These are phyloP conservation scores for Chytriomyces hyalinus DNA, from an alignment of 192 early-diverging fungal species.

Conservation along the genomic window DNA sequence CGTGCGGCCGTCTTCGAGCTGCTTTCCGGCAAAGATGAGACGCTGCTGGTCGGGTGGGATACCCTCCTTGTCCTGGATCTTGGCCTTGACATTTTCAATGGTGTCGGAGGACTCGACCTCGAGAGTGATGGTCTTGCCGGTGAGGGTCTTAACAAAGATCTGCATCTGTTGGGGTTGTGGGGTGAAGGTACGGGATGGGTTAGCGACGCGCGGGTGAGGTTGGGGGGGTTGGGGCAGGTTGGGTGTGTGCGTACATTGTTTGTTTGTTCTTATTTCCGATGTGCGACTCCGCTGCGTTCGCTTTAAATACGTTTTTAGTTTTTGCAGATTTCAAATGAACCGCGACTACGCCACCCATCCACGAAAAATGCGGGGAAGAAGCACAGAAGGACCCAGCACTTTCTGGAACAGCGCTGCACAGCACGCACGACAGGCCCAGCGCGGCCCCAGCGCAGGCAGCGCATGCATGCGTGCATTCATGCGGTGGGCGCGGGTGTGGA, in stretches of 20 bases:
- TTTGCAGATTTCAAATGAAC: too few relatives aligned
- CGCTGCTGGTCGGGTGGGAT: slow-evolving; percentile 78
- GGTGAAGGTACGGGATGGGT: background rate
- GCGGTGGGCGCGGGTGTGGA: too few relatives aligned
- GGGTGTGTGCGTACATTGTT: background rate
- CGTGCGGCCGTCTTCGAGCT: too few relatives aligned
- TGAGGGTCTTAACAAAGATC: slow-evolving; percentile 53
- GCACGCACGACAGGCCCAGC: too few relatives aligned
- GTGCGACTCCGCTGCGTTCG: background rate
- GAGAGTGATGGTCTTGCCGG: slow-evolving; percentile 77
- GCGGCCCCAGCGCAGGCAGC: too few relatives aligned
- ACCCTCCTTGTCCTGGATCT: slow-evolving; percentile 46
- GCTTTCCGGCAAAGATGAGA: slow-evolving; percentile 45
- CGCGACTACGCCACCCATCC: too few relatives aligned
- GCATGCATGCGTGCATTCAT: too few relatives aligned
- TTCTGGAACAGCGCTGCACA: too few relatives aligned
- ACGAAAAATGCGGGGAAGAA: too few relatives aligned
- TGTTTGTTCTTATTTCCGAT: background rate
- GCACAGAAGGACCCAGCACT: too few relatives aligned
- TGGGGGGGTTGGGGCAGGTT: background rate
- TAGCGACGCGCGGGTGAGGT: background rate
- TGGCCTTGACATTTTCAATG: slow-evolving; percentile 36
- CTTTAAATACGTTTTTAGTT: too few relatives aligned
- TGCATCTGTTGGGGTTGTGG: slow-evolving; percentile 3
- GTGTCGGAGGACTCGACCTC: slow-evolving; percentile 79